phyloP scores from a whole-genome alignment of 257 asterid species.

The Linaria vulgaris region DNA sequence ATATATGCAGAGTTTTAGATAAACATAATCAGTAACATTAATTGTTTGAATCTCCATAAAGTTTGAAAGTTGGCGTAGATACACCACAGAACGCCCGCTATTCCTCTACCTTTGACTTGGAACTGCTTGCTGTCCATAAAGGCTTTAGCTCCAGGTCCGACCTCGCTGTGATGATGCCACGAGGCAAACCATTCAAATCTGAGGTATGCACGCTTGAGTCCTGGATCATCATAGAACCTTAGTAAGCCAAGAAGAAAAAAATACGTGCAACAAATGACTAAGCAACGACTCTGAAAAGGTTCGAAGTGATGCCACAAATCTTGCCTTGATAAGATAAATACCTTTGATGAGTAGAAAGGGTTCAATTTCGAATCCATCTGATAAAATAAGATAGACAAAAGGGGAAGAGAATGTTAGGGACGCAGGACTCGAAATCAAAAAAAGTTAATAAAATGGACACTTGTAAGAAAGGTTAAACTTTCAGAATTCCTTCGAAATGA shows the following conservation, averaged over 20 bases:
- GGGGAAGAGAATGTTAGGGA: conserved; percentile 16
- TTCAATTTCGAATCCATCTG: conserved; percentile 67
- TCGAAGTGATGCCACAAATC: conserved; percentile 10
- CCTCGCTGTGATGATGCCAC: conserved; percentile 63
- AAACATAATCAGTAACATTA: conserved; percentile 13
- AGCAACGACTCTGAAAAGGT: conserved; percentile 6
- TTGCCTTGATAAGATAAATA: conserved; percentile 27
- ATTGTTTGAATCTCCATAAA: not conserved
- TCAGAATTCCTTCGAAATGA: not conserved
- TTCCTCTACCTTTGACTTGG: conserved; percentile 52
- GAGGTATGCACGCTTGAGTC: conserved; percentile 45
- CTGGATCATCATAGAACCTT: conserved; percentile 35
- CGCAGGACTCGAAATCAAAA: conserved; percentile 1
- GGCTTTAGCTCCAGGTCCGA: conserved; percentile 90
- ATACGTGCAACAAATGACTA: not conserved
- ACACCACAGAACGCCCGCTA: conserved; percentile 1
- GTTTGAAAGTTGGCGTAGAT: not conserved
- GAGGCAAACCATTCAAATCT: conserved; percentile 65
- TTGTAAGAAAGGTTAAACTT: not conserved
- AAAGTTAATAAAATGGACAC: not conserved
- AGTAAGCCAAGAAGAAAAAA: conserved; percentile 9
- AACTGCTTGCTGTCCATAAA: conserved; percentile 67
- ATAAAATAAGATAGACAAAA: conserved; percentile 25
- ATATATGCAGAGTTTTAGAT: conserved; percentile 2
- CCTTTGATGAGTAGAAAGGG: conserved; percentile 56